Evolutionary conservation across 2,329 filamentous ascomycete genomes (phyloP), one percentile per base, ranked within the genome.

Genomic region (Aspergillus neoniger): DNA sequence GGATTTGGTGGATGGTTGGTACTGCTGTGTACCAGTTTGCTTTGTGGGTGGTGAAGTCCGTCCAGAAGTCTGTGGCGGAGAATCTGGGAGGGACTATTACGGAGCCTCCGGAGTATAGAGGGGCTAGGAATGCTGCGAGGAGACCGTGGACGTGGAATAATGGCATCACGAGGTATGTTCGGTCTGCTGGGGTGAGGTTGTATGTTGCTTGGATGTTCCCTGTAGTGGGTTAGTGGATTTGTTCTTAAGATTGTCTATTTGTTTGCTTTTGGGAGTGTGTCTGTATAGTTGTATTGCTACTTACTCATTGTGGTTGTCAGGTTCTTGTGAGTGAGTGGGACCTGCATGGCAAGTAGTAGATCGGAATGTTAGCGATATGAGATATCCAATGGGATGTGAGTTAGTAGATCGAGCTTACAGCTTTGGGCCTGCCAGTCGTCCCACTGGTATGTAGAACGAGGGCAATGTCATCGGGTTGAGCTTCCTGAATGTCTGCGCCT

Each of bases 1-100:
- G 82, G 69, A 96, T 94, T 72, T 95, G 91, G 76, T 96, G 92
- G 73, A 96, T 96, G 0, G 92, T 96, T 1, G 92, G 92, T n/a
- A 95, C 92, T 1, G 92, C 92, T 0, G 91, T 95, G 78, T 95
- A 96, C 92, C 92, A 96, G 74, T 91, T 96, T 25, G 91, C 92
- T 65, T 86, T 82, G 79, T 92, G 83, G 5, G 83, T 80, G 66
- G 82, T 82, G 70, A 95, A 95, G 74, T 95, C 88, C 23, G 77
- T 75, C 92, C 92, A 96, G 78, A 96, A 96, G 19, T 91, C 88
- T 1, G 85, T 85, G 8, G 92, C 91, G 4, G 91, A 94, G 83
- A 96, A 96, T 71, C 88, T 90, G 56, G 82, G 70, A 2, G 91
- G 91, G 5, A 96, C 89, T 59, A 96, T 82, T 62, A 92, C 89